Base-by-base conservation (phyloP, 192 early-diverging fungal genomes). In the Coemansia erecta region DNA sequence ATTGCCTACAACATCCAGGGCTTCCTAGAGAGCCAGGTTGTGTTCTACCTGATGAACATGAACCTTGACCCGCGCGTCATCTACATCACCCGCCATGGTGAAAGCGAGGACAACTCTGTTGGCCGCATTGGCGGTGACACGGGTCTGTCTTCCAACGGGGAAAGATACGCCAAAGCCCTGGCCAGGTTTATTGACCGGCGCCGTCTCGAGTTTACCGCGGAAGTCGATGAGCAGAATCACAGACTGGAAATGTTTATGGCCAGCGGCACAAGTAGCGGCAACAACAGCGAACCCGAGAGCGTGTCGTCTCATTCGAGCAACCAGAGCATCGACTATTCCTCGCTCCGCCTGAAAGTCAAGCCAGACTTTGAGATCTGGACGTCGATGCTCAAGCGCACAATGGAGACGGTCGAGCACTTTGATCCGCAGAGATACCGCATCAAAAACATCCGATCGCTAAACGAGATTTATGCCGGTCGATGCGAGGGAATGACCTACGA, bases 41-140 rank as follows among this genome's bases (percentile, higher is more conserved):
- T 98, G 48, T 98, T 98, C 67, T 98, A 97, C 66, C 70, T 98
- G 59, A 97, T 97, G 95, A 95, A 98, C 73, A 97, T 97, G 70
- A 92, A 98, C 64, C 85, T 95, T 56, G 67, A 84, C 64, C 77
- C 87, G 18, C 86, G 93, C 19, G 86, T 86, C 52, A 90, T 98
- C 43, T 98, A 90, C 83, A 77, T 98, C 22, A 94, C 92, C 28
- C 81, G 96, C 31, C 96, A 98, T 73, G 96, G 96, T 33, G 93
- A 98, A 72, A 86, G 85, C 83, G 77, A 79, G 22, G 95, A 94
- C 81, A 98, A 98, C 67, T 64, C 85, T 11, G 58, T 73, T 1
- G 90, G 88, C 28, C 85, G 88, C 55, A 93, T 98, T 58, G 97
- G 97, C 39, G 90, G 90, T n/a, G 90, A 92, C 68, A 83, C 90